Percentiles rank a stretch among this genome's conserved stretches.
Evolutionary conservation across 805 yeast genomes (phyloP).

Genomic region (Saccharomycopsis sp.): DNA sequence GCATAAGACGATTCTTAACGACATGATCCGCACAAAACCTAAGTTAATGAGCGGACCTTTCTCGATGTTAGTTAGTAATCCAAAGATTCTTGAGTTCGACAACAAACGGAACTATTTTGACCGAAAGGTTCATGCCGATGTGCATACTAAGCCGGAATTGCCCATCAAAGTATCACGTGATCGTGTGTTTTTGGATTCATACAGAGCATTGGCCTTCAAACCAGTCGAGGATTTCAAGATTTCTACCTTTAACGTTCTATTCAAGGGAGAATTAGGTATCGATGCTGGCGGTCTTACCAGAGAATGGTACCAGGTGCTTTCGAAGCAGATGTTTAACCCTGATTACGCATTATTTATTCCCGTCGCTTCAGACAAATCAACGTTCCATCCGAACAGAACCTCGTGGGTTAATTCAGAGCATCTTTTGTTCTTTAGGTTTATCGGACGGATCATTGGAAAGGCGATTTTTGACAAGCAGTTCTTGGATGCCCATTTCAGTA

Average conservation of each 20-base stretch:
- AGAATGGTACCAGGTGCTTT: constrained; percentile 94
- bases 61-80: constrained; percentile 79
- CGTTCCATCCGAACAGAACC: constrained; percentile 91
- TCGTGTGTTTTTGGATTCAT: constrained; percentile 88
- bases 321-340: constrained; percentile 93
- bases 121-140: constrained; percentile 54
- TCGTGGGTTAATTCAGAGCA: constrained; percentile 93
- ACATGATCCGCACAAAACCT: constrained; percentile 86
- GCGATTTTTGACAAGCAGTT: constrained; percentile 83
- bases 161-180: constrained; percentile 73
- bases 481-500: constrained; percentile 88
- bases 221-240: constrained; percentile 64
- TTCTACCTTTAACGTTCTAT: constrained; percentile 70
- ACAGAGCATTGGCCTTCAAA: constrained; percentile 74
- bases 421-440: constrained; percentile 84
- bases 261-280: constrained; percentile 90
- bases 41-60: constrained; percentile 95
- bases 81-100: constrained; percentile 88
- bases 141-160: constrained; percentile 33
- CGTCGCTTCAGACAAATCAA: constrained; percentile 84
- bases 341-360: constrained; percentile 90
- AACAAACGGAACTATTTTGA: constrained; percentile 84
- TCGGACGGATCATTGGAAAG: constrained; percentile 90
- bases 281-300: constrained; percentile 98
- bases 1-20: constrained; percentile 81